Evolutionary conservation across 2,329 filamentous ascomycete genomes (phyloP).

Genomic region (Colletotrichum brevisporum): DNA sequence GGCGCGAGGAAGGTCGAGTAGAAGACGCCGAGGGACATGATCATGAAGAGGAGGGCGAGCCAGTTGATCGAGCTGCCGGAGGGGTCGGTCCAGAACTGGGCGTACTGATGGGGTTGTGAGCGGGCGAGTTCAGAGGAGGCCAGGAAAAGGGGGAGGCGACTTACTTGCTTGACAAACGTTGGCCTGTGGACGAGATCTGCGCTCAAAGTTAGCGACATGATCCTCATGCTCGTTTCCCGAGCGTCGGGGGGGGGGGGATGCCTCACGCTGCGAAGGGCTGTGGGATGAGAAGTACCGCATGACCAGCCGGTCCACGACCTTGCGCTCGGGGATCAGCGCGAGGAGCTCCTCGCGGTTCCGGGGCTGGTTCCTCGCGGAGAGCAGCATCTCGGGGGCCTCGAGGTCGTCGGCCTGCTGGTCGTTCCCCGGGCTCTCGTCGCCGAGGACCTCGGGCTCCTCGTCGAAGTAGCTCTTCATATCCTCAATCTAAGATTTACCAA

Average conservation of each 20-base stretch:
- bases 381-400: constrained; percentile 58
- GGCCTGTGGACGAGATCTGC: constrained; percentile 68
- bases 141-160: constrained; percentile 27
- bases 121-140: neutral
- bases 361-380: constrained; percentile 56
- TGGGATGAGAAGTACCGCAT: constrained; percentile 68
- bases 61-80: constrained; percentile 57
- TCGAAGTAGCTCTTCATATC: constrained; percentile 72
- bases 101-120: constrained; percentile 55
- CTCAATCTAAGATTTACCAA: constrained; percentile 61
- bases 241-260: neutral
- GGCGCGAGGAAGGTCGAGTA: constrained; percentile 60
- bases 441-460: constrained; percentile 59
- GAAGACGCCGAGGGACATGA: constrained; percentile 59
- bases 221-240: constrained; percentile 24
- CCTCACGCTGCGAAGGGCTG: constrained; percentile 65
- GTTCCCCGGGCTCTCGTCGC: constrained; percentile 49
- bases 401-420: constrained; percentile 49
- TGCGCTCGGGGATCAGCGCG: constrained; percentile 60
- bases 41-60: constrained; percentile 66
- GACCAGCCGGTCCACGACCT: constrained; percentile 64
- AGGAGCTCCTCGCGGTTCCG: constrained; percentile 63
- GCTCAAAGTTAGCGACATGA: constrained; percentile 29
- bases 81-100: constrained; percentile 63
- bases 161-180: constrained; percentile 62